Conservation (phyloP, 139 green algal species). For the Closterium sp. region DNA sequence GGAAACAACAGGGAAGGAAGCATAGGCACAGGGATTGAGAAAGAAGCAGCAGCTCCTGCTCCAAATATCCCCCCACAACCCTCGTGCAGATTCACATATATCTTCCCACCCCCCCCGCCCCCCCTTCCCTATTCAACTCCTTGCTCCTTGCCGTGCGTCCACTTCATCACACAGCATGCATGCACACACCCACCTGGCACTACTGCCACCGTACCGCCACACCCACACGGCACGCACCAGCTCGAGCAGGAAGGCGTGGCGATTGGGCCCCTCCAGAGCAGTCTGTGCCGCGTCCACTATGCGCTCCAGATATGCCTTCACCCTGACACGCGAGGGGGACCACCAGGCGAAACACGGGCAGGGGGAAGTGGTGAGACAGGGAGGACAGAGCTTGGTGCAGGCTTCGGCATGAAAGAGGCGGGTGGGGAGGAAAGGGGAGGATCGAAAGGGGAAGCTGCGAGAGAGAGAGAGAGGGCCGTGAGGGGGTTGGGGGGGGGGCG, state of each 20-base stretch:
- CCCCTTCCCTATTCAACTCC: too few relatives aligned
- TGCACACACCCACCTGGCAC: neutral
- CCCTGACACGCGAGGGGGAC: neutral
- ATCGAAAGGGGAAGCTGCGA: too few relatives aligned
- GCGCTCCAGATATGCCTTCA: constrained; percentile 28
- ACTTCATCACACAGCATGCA: neutral
- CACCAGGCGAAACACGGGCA: neutral
- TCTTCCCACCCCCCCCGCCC: too few relatives aligned
- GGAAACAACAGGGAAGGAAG: neutral
- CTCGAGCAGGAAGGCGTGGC: constrained; percentile 23
- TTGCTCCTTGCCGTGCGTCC: too few relatives aligned
- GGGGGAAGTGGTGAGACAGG: neutral
- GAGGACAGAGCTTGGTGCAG: neutral
- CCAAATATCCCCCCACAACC: too few relatives aligned
- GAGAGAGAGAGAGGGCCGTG: too few relatives aligned
- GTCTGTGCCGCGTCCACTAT: constrained; percentile 22
- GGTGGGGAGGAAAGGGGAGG: too few relatives aligned
- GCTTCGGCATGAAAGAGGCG: too few relatives aligned
- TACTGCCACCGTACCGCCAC: too few relatives aligned
- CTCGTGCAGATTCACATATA: too few relatives aligned
- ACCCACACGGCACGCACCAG: constrained; percentile 4
- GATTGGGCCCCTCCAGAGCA: constrained; percentile 32
- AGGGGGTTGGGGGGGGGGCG: too few relatives aligned
- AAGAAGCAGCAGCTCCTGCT: neutral
- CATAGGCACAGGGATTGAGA: neutral